Evolutionary conservation across 169 alveolate genomes (phyloP).

Genomic region (Eimeria brunetti): DNA sequence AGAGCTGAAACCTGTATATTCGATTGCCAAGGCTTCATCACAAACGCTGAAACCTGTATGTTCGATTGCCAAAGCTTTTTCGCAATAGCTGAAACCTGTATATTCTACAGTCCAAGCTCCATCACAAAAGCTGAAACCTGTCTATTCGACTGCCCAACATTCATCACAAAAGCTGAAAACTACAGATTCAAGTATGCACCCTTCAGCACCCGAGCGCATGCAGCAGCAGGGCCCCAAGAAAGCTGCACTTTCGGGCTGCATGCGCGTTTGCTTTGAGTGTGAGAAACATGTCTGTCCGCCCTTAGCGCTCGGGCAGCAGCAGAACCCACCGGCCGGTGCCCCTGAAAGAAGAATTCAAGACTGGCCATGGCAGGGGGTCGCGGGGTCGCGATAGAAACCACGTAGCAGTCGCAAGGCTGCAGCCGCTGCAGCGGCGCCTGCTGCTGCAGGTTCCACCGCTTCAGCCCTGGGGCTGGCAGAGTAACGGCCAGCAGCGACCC

Average conservation of each 20-base stretch:
- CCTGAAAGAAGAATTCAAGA: conserved; percentile 55
- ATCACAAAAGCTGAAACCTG: too few species aligned
- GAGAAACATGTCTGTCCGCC: not conserved
- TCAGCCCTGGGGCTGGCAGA: conserved; percentile 43
- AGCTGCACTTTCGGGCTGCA: not conserved
- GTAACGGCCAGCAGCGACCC: conserved; percentile 22
- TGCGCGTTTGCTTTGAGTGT: not conserved
- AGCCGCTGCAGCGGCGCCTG: conserved; percentile 62
- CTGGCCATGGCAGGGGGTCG: conserved; percentile 29
- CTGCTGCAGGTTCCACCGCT: conserved; percentile 44
- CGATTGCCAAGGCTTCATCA: too few species aligned
- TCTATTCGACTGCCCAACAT: not conserved
- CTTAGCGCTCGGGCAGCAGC: not conserved
- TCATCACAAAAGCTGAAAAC: too few species aligned
- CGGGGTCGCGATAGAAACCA: conserved; percentile 16
- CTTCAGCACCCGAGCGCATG: not conserved
- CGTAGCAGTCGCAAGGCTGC: conserved; percentile 36
- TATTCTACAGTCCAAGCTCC: too few species aligned
- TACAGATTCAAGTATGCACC: too few species aligned
- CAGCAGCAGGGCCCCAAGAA: not conserved
- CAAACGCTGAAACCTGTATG: too few species aligned
- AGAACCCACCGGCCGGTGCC: conserved; percentile 31
- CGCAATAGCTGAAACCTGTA: too few species aligned
- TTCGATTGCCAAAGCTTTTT: too few species aligned
- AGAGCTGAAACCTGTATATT: too few species aligned